These are phyloP conservation scores for Fusarium albidum DNA, from an alignment of 2,329 filamentous ascomycete genomes.

Conservation along the genomic window DNA sequence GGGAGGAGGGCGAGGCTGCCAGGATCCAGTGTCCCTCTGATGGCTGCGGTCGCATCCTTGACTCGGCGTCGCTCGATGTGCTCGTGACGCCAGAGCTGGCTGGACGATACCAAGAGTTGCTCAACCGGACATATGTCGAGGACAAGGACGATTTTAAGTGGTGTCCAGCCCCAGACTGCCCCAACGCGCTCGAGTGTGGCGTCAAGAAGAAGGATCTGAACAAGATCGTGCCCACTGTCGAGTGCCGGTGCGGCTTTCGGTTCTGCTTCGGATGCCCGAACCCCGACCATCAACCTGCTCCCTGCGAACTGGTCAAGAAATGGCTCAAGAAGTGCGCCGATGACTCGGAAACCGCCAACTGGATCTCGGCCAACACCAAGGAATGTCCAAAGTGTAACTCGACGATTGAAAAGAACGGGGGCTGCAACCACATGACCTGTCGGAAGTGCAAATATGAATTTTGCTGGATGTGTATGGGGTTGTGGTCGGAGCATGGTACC, in stretches of 20 bases:
- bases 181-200: slow-evolving; percentile 87
- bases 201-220: slow-evolving; percentile 89
- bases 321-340: slow-evolving; percentile 99
- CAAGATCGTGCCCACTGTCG: slow-evolving; percentile 87
- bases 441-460: slow-evolving; percentile 96
- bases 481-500: slow-evolving; percentile 98
- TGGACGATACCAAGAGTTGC: slow-evolving; percentile 79
- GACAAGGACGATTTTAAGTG: slow-evolving; percentile 96
- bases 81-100: slow-evolving; percentile 68
- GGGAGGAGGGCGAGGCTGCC: slow-evolving; percentile 93
- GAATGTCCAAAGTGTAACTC: slow-evolving; percentile 96
- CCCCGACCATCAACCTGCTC: slow-evolving; percentile 90
- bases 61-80: slow-evolving; percentile 85
- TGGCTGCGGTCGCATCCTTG: slow-evolving; percentile 87
- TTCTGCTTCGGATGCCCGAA: slow-evolving; percentile 97
- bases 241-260: slow-evolving; percentile 81
- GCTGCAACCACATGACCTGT: slow-evolving; percentile 98
- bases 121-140: slow-evolving; percentile 95
- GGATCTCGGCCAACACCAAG: slow-evolving; percentile 99
- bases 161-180: slow-evolving; percentile 98
- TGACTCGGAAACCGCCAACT: slow-evolving; percentile 97
- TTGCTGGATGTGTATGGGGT: slow-evolving; percentile 99
- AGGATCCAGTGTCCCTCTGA: slow-evolving; percentile 93
- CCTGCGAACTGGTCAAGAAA: slow-evolving; percentile 88
- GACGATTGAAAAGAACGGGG: slow-evolving; percentile 98